phyloP scores from a whole-genome alignment of 345 rosid genomes.

The Alliaria petiolata region DNA sequence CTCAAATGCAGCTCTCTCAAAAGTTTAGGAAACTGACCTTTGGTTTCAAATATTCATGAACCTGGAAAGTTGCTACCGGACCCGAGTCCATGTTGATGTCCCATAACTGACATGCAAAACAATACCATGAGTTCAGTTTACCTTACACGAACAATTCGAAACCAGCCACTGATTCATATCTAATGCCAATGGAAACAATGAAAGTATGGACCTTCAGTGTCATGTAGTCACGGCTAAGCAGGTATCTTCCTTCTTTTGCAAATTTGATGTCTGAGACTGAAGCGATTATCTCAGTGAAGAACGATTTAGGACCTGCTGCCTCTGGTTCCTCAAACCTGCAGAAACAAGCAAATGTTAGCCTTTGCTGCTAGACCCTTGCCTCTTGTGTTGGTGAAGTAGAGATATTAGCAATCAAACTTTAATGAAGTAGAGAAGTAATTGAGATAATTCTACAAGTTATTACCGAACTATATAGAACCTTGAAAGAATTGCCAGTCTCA shows the following conservation, averaged over 20 bases:
- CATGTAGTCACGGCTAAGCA: constrained; percentile 97
- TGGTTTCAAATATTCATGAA: constrained; percentile 91
- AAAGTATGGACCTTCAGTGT: constrained; percentile 68
- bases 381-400: neutral
- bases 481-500: neutral
- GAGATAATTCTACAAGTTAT: neutral
- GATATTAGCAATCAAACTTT: neutral
- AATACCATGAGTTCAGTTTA: constrained; percentile 1
- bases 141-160: neutral
- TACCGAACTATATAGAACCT: neutral
- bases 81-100: constrained; percentile 98
- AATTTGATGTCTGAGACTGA: constrained; percentile 95
- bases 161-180: constrained; percentile 8
- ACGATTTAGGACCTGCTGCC: constrained; percentile 73
- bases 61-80: constrained; percentile 90
- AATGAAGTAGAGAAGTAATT: neutral
- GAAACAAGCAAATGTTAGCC: constrained; percentile 13
- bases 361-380: no score
- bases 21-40: constrained; percentile 46
- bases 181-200: neutral
- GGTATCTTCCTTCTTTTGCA: constrained; percentile 77
- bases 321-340: constrained; percentile 85
- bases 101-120: constrained; percentile 56
- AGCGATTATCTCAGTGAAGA: constrained; percentile 95
- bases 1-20: constrained; percentile 18